A percentile compares a stretch with the other conserved stretches of the same genome.
phyloP scores from a whole-genome alignment of 2,329 filamentous ascomycete species.

The Microsporum canis region DNA sequence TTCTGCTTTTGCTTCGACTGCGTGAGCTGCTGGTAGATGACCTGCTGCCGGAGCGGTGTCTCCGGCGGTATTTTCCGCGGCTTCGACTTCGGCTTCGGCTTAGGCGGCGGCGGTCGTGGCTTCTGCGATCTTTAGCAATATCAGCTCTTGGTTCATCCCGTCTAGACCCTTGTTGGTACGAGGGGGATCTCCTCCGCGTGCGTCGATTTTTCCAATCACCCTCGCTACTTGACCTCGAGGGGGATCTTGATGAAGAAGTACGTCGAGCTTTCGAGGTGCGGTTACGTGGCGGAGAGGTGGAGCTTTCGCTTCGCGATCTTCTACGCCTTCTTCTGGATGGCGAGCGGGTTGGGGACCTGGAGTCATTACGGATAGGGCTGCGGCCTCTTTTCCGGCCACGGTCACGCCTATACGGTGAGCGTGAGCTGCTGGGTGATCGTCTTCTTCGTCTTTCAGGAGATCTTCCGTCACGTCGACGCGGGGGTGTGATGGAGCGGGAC shows the following conservation, averaged over 20 bases:
- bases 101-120: slow-evolving; percentile 32
- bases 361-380: slow-evolving; percentile 30
- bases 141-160: slow-evolving; percentile 38
- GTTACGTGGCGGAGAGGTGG: slow-evolving; percentile 24
- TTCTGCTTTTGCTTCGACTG: slow-evolving; percentile 23
- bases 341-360: slow-evolving; percentile 44
- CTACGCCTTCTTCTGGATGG: slow-evolving; percentile 42
- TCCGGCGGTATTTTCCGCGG: slow-evolving; percentile 19
- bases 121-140: slow-evolving; percentile 36
- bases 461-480: slow-evolving; percentile 19
- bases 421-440: slow-evolving; percentile 28
- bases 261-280: slow-evolving; percentile 21
- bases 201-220: slow-evolving; percentile 20
- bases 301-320: slow-evolving; percentile 29
- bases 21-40: slow-evolving; percentile 21
- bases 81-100: slow-evolving; percentile 26
- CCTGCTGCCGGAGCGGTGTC: slow-evolving; percentile 17
- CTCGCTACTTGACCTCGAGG: slow-evolving; percentile 26
- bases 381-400: slow-evolving; percentile 27
- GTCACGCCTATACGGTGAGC: slow-evolving; percentile 30
- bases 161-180: slow-evolving; percentile 33
- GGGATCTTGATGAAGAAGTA: slow-evolving; percentile 27
- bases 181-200: slow-evolving; percentile 36
- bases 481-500: slow-evolving; percentile 16
- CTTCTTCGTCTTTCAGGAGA: slow-evolving; percentile 23